Evolutionary conservation across 257 asterid genomes (phyloP), one percentile per base, ranked within the genome.

Genomic region (Cordia subcordata): DNA sequence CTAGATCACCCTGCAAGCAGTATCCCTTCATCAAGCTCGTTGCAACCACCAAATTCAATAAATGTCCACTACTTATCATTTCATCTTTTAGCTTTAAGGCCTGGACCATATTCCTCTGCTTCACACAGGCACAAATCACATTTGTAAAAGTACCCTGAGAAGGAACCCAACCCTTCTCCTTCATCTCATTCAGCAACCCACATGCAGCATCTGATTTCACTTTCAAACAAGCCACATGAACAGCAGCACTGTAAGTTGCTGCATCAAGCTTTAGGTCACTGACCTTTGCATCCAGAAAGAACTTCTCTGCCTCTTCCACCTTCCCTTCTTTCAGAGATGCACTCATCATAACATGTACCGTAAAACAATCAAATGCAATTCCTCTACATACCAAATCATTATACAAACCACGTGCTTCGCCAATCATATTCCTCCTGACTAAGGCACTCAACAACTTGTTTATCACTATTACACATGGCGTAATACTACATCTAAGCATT

Each of bases 21-120:
- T 72, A 84, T 15, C 98, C 96, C 77, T 88, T 91, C 84, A 91
- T 91, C 81, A 91, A 80, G 75, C 82, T 77, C 49, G 88, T 92
- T 13, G 94, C 94, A 58, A 74, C 90, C 66, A 86, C 81, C 73
- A 86, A 55, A 73, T 81, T 86, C 92, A 81, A 54, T 1, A 78
- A 55, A 71, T 66, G 77, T 13, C 96, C 94, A 73, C 66, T 58
- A 37, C 47, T 70, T 61, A 85, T 63, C 96, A 92, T 92, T 68
- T 86, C 95, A 47, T 84, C 93, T 68, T 76, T 88, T 61, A 84
- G 62, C 75, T 73, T 84, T 40, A 88, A 63, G 4, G 98, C 98
- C 62, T 68, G 79, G 22, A 19, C 59, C 82, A 86, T 71, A 62
- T 92, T 76, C 79, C 76, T 68, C 75, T 81, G 77, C 72, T 84